Conservation (phyloP, 306 rosid genomes). For the Gleditsia sinensis region DNA sequence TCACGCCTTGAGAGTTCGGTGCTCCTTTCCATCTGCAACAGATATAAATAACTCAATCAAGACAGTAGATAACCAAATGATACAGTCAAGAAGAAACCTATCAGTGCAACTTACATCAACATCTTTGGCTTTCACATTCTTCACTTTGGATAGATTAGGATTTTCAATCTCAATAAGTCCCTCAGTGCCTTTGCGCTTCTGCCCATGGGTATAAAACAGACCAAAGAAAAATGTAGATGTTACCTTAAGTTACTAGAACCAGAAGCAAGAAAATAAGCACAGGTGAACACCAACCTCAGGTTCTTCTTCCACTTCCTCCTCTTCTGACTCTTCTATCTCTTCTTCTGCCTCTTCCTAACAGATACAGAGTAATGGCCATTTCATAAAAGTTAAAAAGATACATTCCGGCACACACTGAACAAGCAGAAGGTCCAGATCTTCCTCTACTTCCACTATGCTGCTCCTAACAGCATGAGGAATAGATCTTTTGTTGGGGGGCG, state of each 20-base stretch:
- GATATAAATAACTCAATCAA: background rate
- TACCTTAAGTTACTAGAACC: background rate
- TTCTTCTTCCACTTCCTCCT: constrained; percentile 53
- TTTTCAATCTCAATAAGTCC: constrained; percentile 74
- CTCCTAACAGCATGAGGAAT: constrained; percentile 37
- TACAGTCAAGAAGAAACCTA: background rate
- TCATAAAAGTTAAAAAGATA: background rate
- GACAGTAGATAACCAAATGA: background rate
- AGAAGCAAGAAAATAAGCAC: constrained; percentile 5
- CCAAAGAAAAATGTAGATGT: background rate
- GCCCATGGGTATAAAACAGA: constrained; percentile 11
- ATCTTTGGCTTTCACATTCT: constrained; percentile 55
- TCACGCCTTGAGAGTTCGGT: constrained; percentile 82
- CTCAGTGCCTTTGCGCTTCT: constrained; percentile 66
- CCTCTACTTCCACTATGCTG: constrained; percentile 29
- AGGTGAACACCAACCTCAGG: constrained; percentile 37
- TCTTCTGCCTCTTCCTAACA: constrained; percentile 48
- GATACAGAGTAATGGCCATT: background rate
- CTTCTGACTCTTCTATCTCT: constrained; percentile 43
- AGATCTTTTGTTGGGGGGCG: background rate
- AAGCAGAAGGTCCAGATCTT: constrained; percentile 23
- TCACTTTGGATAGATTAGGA: constrained; percentile 63
- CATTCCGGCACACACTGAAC: background rate
- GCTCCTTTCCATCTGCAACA: constrained; percentile 51
- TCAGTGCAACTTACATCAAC: constrained; percentile 51